Evolutionary conservation across 2,329 filamentous ascomycete species (phyloP).

Genomic region (Macrophomina phaseolina): DNA sequence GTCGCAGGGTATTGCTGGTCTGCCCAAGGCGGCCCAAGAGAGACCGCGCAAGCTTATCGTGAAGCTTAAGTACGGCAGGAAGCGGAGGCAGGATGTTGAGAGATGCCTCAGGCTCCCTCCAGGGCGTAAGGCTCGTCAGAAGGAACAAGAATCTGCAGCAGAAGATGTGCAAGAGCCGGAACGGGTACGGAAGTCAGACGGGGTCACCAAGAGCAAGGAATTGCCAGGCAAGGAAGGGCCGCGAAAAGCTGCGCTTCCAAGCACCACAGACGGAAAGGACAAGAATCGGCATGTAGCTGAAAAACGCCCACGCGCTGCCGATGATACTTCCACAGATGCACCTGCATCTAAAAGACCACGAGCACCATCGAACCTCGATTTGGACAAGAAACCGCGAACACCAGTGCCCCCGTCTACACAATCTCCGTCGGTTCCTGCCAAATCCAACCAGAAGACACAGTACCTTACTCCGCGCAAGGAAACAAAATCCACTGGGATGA

Average conservation of each 20-base stretch:
- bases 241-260: conserved; percentile 16
- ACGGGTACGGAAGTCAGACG: conserved; percentile 21
- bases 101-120: conserved; percentile 41
- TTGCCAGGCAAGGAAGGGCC: conserved; percentile 10
- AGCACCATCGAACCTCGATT: conserved; percentile 32
- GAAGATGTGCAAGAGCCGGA: conserved; percentile 24
- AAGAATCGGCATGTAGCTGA: conserved; percentile 31
- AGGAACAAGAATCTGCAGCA: conserved; percentile 13
- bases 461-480: conserved; percentile 46
- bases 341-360: conserved; percentile 40
- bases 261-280: conserved; percentile 14
- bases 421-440: conserved; percentile 39
- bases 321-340: conserved; percentile 32
- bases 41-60: conserved; percentile 49
- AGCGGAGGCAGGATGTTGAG: conserved; percentile 55
- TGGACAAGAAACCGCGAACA: conserved; percentile 41
- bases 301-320: conserved; percentile 43
- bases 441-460: conserved; percentile 41
- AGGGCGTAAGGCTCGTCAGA: conserved; percentile 34
- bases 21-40: neutral
- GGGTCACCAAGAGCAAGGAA: conserved; percentile 17
- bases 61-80: conserved; percentile 58
- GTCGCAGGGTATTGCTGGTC: neutral
- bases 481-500: conserved; percentile 42
- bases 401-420: conserved; percentile 36